Conservation (phyloP, 2,329 filamentous ascomycete species). For the Fusarium brevicatenulatum region DNA sequence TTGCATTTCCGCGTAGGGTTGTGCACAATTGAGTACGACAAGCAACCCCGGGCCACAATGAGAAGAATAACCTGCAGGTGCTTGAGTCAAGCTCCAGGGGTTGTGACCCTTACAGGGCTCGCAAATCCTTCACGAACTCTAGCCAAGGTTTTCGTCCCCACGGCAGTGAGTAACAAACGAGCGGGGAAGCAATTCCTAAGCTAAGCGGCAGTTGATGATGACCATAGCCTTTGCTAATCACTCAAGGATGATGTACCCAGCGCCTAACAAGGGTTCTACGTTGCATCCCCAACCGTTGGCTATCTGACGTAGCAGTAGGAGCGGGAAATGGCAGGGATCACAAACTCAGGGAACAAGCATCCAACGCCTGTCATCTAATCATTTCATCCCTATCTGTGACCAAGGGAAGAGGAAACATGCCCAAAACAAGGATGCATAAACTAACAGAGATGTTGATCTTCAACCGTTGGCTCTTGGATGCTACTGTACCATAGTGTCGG, state of each 20-base stretch:
- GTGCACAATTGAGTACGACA: background rate
- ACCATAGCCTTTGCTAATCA: background rate
- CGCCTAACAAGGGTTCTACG: background rate
- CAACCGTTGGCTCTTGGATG: background rate
- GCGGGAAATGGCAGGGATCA: background rate
- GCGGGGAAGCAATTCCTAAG: background rate
- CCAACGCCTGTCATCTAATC: background rate
- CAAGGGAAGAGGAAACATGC: background rate
- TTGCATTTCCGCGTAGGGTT: background rate
- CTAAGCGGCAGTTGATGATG: constrained; percentile 4
- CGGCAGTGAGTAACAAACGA: background rate
- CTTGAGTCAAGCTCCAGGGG: background rate
- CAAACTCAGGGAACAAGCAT: background rate
- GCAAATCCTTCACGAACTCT: background rate
- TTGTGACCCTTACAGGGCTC: background rate
- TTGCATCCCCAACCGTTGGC: constrained; percentile 12
- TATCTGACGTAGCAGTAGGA: background rate
- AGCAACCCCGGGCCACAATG: background rate
- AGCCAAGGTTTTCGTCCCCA: background rate
- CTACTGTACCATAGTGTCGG: constrained; percentile 1
- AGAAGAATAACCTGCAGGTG: background rate
- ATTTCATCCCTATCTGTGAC: background rate
- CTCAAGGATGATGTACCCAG: background rate
- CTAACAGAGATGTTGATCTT: constrained; percentile 21
- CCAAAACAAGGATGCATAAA: background rate